Evolutionary conservation across 164 flowering plant species (phyloP).

Genomic region (Sedum album): DNA sequence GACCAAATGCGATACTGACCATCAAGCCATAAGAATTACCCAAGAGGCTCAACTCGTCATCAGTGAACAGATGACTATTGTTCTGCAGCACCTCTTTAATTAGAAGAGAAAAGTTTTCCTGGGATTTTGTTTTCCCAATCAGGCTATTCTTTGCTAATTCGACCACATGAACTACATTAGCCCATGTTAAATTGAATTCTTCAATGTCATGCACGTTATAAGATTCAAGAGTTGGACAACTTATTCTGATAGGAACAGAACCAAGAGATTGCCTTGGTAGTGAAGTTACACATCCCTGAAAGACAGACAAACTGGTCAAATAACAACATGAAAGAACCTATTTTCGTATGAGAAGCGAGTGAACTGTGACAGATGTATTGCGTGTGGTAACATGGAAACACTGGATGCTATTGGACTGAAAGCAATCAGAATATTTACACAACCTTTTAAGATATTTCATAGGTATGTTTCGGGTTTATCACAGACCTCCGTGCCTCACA

Average conservation of each 20-base stretch:
- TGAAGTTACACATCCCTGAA: conserved; percentile 60
- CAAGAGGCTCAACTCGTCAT: conserved; percentile 47
- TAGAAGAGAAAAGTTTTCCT: conserved; percentile 53
- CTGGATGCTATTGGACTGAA: neutral
- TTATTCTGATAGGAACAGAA: conserved; percentile 48
- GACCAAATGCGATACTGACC: neutral
- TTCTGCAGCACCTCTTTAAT: conserved; percentile 56
- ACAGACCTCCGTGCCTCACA: neutral
- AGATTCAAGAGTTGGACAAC: conserved; percentile 20
- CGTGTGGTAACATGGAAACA: neutral
- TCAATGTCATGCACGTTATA: conserved; percentile 20
- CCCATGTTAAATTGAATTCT: conserved; percentile 39
- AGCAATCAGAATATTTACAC: neutral
- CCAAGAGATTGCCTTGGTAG: conserved; percentile 46
- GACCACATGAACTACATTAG: conserved; percentile 32
- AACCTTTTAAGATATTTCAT: neutral
- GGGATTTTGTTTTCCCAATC: conserved; percentile 44
- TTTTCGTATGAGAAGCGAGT: neutral
- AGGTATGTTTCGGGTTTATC: neutral
- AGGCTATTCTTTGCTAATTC: conserved; percentile 30
- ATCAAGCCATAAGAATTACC: conserved; percentile 31
- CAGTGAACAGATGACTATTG: conserved; percentile 50
- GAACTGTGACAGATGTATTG: no score
- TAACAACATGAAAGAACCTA: neutral
- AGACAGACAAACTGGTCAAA: conserved; percentile 11